These are phyloP conservation scores for Alisma plantagoaquatica DNA, from an alignment of 106 monocot species.

Conservation along the genomic window DNA sequence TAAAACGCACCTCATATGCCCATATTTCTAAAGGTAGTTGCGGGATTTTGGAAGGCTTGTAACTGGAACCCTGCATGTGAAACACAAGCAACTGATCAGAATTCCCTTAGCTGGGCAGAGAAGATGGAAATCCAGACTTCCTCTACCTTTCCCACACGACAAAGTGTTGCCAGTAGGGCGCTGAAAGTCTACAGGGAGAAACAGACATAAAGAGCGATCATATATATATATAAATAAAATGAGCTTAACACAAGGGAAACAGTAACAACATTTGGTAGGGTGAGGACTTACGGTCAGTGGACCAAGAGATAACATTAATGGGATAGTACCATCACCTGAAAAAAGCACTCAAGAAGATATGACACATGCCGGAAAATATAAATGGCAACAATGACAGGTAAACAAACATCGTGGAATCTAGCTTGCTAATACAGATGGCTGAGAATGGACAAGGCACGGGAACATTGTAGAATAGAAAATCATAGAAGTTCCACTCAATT, in stretches of 20 bases:
- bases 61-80: conserved; percentile 54
- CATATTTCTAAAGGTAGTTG: conserved; percentile 64
- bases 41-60: conserved; percentile 61
- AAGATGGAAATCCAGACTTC: not conserved
- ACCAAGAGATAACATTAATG: conserved; percentile 88
- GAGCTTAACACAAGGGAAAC: too few species aligned
- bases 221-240: not conserved
- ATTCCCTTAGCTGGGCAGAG: too few species aligned
- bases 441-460: too few species aligned
- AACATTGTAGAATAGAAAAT: not conserved
- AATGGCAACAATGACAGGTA: not conserved
- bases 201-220: not conserved
- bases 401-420: not conserved
- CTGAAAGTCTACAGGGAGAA: conserved; percentile 62
- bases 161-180: conserved; percentile 81
- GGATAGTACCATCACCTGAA: conserved; percentile 89
- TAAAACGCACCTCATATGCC: conserved; percentile 78
- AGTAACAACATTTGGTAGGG: too few species aligned
- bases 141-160: conserved; percentile 68
- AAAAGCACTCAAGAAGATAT: not conserved
- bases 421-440: too few species aligned
- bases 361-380: not conserved
- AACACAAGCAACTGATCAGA: not conserved
- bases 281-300: conserved; percentile 62
- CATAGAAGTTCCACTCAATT: too few species aligned